Evolutionary conservation across 768 basidiomycete species (phyloP).

Genomic region (Termitomyces sp.): DNA sequence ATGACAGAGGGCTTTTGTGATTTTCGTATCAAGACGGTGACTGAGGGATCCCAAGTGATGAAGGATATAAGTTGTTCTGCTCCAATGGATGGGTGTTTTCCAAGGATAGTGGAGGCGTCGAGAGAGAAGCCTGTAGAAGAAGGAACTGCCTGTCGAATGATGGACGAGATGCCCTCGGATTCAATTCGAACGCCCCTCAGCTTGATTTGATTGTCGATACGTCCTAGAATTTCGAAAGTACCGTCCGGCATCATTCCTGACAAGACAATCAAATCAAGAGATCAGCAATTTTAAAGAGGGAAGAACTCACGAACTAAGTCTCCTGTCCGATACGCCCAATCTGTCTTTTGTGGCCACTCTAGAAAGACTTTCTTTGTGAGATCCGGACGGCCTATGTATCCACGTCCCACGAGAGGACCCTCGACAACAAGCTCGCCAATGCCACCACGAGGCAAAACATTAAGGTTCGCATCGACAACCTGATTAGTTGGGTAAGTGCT

Average conservation of each 20-base stretch:
- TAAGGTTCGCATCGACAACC: constrained; percentile 40
- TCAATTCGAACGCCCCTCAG: constrained; percentile 53
- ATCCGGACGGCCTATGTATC: constrained; percentile 43
- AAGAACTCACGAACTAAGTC: constrained; percentile 37
- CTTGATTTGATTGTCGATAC: constrained; percentile 51
- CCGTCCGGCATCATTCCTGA: constrained; percentile 47
- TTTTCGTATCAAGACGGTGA: constrained; percentile 35
- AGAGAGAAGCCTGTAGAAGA: constrained; percentile 22
- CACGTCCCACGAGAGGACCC: constrained; percentile 47
- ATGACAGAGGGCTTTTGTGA: constrained; percentile 18
- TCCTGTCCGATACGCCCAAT: constrained; percentile 46
- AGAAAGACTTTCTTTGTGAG: constrained; percentile 43
- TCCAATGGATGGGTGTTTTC: constrained; percentile 39
- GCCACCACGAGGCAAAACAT: constrained; percentile 39
- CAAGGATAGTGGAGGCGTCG: constrained; percentile 39
- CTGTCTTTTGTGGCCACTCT: constrained; percentile 37
- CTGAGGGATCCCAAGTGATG: constrained; percentile 35
- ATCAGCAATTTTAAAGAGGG: background rate
- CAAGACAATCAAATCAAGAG: background rate
- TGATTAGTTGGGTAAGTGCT: constrained; percentile 20
- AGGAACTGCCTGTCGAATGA: constrained; percentile 30
- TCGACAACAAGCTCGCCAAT: constrained; percentile 48
- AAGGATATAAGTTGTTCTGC: constrained; percentile 45
- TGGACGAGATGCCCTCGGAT: constrained; percentile 46
- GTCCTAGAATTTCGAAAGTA: constrained; percentile 45